Evolutionary conservation across 2,329 filamentous ascomycete species (phyloP).

Genomic region (Albifimbria verrucaria): DNA sequence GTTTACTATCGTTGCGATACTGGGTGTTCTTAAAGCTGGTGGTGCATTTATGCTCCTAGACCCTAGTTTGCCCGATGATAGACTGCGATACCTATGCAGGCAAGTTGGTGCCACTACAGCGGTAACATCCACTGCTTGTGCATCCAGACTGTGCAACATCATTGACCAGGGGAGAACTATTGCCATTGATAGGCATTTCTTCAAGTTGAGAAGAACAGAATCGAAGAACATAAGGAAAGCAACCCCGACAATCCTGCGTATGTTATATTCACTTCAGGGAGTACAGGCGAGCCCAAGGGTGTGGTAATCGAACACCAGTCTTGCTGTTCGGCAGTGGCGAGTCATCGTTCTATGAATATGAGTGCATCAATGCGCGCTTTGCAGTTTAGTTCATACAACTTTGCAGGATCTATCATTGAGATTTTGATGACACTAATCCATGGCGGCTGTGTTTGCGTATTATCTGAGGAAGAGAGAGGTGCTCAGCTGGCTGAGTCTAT

Average conservation of each 20-base stretch:
- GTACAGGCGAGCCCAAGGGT: constrained; percentile 17
- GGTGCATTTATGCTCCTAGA: constrained; percentile 13
- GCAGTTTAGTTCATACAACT: constrained; percentile 19
- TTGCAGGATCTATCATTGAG: constrained; percentile 8
- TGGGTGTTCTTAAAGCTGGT: constrained; percentile 16
- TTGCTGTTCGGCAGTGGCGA: neutral
- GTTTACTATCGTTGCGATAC: constrained; percentile 15
- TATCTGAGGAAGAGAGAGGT: constrained; percentile 32
- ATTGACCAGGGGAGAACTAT: neutral
- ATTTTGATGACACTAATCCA: constrained; percentile 1
- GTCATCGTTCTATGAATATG: constrained; percentile 4
- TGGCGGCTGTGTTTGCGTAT: constrained; percentile 22
- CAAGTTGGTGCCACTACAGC: neutral
- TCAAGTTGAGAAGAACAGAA: neutral
- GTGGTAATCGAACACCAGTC: constrained; percentile 9
- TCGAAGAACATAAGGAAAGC: neutral
- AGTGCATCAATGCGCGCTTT: constrained; percentile 14
- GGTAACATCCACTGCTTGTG: neutral
- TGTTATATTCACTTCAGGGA: constrained; percentile 14
- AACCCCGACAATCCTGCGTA: constrained; percentile 7
- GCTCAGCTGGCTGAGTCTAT: constrained; percentile 21
- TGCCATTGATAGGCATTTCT: neutral
- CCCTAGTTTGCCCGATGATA: constrained; percentile 1
- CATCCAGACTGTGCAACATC: neutral
- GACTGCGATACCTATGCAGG: neutral